Evolutionary conservation across 805 yeast genomes (phyloP).

Genomic region (Cyberlindnera samutprakarnensis): DNA sequence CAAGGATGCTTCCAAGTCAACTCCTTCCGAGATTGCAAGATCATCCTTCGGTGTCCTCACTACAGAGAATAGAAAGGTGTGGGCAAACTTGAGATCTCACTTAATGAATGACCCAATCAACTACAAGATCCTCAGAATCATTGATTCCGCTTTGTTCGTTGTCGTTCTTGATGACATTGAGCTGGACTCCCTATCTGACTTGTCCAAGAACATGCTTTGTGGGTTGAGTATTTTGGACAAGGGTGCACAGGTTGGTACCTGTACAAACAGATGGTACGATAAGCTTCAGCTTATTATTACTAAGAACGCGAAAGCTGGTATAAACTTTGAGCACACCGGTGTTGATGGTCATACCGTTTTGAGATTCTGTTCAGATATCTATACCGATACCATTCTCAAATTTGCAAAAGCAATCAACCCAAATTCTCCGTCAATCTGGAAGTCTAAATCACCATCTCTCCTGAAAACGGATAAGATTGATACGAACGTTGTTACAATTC

Average conservation of each 20-base stretch:
- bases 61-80: constrained; percentile 79
- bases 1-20: constrained; percentile 50
- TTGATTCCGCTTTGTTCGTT: constrained; percentile 77
- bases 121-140: constrained; percentile 60
- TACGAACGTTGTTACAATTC: constrained; percentile 53
- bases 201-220: constrained; percentile 81
- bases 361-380: constrained; percentile 81
- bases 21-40: constrained; percentile 61
- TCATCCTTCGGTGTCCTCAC: constrained; percentile 86
- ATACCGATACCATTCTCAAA: constrained; percentile 81
- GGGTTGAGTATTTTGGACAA: constrained; percentile 73
- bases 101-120: constrained; percentile 45
- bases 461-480: constrained; percentile 33
- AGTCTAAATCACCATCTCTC: constrained; percentile 41
- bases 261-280: constrained; percentile 94
- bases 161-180: constrained; percentile 78
- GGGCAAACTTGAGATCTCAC: constrained; percentile 69
- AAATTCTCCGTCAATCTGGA: constrained; percentile 64
- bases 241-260: constrained; percentile 89
- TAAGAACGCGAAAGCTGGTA: constrained; percentile 85
- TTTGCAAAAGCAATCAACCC: constrained; percentile 80
- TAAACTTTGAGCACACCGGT: constrained; percentile 91
- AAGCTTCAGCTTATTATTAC: constrained; percentile 84
- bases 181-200: constrained; percentile 48
- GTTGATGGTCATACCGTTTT: constrained; percentile 94